These are phyloP conservation scores for Yamadazyma pseudoaaseri DNA, from an alignment of 1,139 yeast genomes.

Conservation along the genomic window DNA sequence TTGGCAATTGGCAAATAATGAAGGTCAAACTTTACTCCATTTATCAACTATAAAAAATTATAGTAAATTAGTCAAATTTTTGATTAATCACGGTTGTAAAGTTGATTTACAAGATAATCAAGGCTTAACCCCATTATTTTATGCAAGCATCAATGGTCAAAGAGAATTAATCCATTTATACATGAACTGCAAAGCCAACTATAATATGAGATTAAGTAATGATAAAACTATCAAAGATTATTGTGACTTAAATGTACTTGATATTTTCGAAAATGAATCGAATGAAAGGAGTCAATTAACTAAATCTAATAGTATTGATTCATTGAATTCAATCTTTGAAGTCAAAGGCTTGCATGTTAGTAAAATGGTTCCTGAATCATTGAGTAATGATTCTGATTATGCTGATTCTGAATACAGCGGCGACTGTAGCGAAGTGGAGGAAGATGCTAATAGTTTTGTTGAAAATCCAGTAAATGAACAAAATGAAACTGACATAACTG, in stretches of 20 bases:
- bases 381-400: slow-evolving; percentile 31
- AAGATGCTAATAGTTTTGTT: slow-evolving; percentile 27
- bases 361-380: slow-evolving; percentile 31
- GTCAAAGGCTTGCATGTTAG: slow-evolving; percentile 43
- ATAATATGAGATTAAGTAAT: slow-evolving; percentile 53
- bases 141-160: slow-evolving; percentile 77
- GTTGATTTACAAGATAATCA: slow-evolving; percentile 72
- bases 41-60: slow-evolving; percentile 78
- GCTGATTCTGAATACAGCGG: slow-evolving; percentile 41
- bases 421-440: slow-evolving; percentile 12
- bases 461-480: slow-evolving; percentile 13
- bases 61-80: slow-evolving; percentile 54
- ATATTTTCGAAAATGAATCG: slow-evolving; percentile 34
- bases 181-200: slow-evolving; percentile 63
- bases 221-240: slow-evolving; percentile 55
- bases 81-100: slow-evolving; percentile 78
- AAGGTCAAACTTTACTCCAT: slow-evolving; percentile 88
- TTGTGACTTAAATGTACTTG: slow-evolving; percentile 68
- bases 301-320: slow-evolving; percentile 24
- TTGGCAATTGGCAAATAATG: slow-evolving; percentile 75
- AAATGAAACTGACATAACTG: not conserved
- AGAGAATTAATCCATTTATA: slow-evolving; percentile 58
- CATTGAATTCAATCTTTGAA: slow-evolving; percentile 40
- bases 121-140: slow-evolving; percentile 85
- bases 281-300: slow-evolving; percentile 8